These are phyloP conservation scores for Stachybotrys chartarum DNA, from an alignment of 2,329 filamentous ascomycete genomes.

Conservation along the genomic window DNA sequence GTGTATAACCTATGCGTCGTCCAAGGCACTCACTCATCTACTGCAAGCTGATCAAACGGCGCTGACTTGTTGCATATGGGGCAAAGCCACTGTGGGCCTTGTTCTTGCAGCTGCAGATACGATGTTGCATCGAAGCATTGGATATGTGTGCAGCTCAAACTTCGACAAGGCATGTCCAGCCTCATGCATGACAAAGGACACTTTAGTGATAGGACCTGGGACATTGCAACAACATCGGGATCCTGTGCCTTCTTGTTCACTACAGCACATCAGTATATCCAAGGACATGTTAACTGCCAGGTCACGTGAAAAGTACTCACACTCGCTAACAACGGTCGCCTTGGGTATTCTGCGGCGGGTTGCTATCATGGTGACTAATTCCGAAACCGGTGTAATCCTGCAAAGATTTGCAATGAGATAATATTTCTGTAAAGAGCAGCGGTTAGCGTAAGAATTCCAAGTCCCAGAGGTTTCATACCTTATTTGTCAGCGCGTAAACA, in stretches of 20 bases:
- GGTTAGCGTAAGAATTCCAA: constrained; percentile 8
- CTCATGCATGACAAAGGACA: constrained; percentile 85
- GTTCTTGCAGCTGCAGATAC: constrained; percentile 89
- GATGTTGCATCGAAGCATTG: constrained; percentile 93
- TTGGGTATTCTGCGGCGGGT: constrained; percentile 68
- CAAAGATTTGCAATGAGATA: constrained; percentile 71
- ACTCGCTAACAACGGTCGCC: constrained; percentile 73
- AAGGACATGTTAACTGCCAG: not conserved
- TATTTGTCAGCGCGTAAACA: constrained; percentile 86
- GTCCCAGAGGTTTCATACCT: constrained; percentile 47
- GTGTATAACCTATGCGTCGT: not conserved
- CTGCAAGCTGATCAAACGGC: constrained; percentile 72
- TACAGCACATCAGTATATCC: constrained; percentile 25
- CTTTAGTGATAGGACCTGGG: constrained; percentile 82
- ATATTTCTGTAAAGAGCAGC: constrained; percentile 49
- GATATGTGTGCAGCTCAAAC: constrained; percentile 74
- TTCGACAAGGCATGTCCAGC: constrained; percentile 73
- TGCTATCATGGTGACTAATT: constrained; percentile 63
- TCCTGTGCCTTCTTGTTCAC: constrained; percentile 78
- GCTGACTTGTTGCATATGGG: constrained; percentile 84
- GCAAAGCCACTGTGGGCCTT: constrained; percentile 94
- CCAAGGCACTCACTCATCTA: constrained; percentile 65
- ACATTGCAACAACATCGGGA: constrained; percentile 82
- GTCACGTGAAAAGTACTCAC: constrained; percentile 41
- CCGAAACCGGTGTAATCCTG: constrained; percentile 60